Conservation (phyloP, 148 eudicot species). For the Fallopia convolvulus region DNA sequence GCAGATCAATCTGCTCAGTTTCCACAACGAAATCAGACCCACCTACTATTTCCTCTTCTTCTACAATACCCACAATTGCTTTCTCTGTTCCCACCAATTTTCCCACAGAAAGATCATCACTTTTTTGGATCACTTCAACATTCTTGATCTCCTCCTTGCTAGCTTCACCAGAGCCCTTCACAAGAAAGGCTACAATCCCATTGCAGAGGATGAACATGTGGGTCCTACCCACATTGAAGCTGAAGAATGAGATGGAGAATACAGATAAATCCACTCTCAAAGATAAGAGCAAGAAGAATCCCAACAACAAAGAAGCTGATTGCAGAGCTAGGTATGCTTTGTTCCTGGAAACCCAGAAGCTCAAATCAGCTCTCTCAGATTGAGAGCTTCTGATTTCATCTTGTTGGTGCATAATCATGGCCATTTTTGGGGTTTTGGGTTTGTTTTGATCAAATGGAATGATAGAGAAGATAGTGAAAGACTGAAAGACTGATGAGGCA, state of each 20-base stretch:
- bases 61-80: background rate
- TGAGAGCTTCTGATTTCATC: background rate
- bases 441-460: slow-evolving; percentile 1
- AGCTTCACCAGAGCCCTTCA: slow-evolving; percentile 25
- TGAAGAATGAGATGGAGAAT: slow-evolving; percentile 16
- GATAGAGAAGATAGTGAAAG: slow-evolving; percentile 5
- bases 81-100: background rate
- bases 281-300: slow-evolving; percentile 24
- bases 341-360: slow-evolving; percentile 11
- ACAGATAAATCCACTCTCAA: slow-evolving; percentile 6
- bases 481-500: slow-evolving; percentile 6
- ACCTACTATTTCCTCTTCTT: background rate
- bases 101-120: background rate
- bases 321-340: slow-evolving; percentile 22
- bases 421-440: background rate
- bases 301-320: slow-evolving; percentile 23
- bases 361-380: background rate
- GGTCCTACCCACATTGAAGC: slow-evolving; percentile 32
- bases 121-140: background rate
- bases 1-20: background rate
- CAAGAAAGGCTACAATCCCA: slow-evolving; percentile 47
- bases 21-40: background rate
- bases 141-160: background rate
- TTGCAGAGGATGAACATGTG: slow-evolving; percentile 56
- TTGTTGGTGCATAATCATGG: slow-evolving; percentile 8